A percentile compares a stretch with the other conserved stretches of the same genome.
Conservation (phyloP, 768 basidiomycete genomes). For the Naganishia kalamii region DNA sequence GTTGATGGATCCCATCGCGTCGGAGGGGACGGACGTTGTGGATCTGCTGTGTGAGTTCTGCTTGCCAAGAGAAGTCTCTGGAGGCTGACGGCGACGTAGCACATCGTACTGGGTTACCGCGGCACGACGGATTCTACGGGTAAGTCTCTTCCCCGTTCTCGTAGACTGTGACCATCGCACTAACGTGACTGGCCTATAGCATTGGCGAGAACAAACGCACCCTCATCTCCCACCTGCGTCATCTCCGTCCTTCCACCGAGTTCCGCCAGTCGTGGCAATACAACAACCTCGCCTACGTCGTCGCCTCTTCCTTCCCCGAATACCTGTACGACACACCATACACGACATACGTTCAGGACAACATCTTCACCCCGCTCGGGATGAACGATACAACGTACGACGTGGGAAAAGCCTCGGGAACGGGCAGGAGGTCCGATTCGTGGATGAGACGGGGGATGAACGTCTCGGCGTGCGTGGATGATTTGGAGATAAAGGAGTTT, state of each 20-base stretch:
- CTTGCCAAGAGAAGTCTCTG: neutral
- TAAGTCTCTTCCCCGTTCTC: constrained; percentile 1
- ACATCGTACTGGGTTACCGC: constrained; percentile 35
- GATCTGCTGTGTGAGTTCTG: constrained; percentile 36
- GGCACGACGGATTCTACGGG: constrained; percentile 32
- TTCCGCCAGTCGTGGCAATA: constrained; percentile 37
- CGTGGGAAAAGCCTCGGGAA: constrained; percentile 21
- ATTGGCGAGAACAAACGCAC: neutral
- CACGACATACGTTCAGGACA: constrained; percentile 27
- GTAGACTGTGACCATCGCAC: neutral
- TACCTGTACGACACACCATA: constrained; percentile 26
- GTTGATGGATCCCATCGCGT: constrained; percentile 32
- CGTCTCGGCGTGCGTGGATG: neutral
- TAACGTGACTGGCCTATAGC: neutral
- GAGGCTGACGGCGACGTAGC: constrained; percentile 16
- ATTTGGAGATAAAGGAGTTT: neutral
- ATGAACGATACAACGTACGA: constrained; percentile 32
- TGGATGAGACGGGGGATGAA: constrained; percentile 16
- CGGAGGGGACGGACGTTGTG: constrained; percentile 29
- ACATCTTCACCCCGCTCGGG: constrained; percentile 34
- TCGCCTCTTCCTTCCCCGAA: constrained; percentile 28
- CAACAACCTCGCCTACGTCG: constrained; percentile 35
- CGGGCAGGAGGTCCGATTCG: constrained; percentile 26
- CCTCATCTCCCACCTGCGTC: neutral
- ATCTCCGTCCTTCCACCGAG: constrained; percentile 35